Percentiles rank a stretch among this genome's conserved stretches.
phyloP scores from a whole-genome alignment of 2,329 filamentous ascomycete genomes.

The Colletotrichum lupini region DNA sequence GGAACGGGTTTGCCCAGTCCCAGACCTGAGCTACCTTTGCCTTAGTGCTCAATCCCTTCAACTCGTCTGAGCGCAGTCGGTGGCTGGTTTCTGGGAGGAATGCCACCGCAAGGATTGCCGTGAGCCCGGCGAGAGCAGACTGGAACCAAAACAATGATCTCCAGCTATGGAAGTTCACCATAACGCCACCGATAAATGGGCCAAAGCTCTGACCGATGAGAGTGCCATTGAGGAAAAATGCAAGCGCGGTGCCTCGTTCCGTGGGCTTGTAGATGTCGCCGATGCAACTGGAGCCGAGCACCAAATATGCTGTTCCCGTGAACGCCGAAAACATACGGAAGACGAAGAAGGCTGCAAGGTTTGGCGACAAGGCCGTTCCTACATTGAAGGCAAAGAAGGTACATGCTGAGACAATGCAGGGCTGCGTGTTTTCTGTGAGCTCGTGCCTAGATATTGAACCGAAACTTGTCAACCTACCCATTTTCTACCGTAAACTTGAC shows the following conservation, averaged over 20 bases:
- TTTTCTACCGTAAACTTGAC: slow-evolving; percentile 66
- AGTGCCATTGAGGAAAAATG: slow-evolving; percentile 74
- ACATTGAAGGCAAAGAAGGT: slow-evolving; percentile 73
- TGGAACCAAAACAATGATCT: slow-evolving; percentile 78
- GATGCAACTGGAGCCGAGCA: slow-evolving; percentile 73
- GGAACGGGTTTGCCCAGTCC: slow-evolving; percentile 72
- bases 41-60: slow-evolving; percentile 66
- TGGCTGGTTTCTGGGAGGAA: slow-evolving; percentile 77
- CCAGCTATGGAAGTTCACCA: slow-evolving; percentile 77
- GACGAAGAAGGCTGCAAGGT: slow-evolving; percentile 73
- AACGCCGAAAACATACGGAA: slow-evolving; percentile 78
- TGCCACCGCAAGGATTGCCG: slow-evolving; percentile 64
- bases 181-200: slow-evolving; percentile 75
- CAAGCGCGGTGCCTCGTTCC: slow-evolving; percentile 72
- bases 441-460: slow-evolving; percentile 31
- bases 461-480: slow-evolving; percentile 49
- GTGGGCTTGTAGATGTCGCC: slow-evolving; percentile 67
- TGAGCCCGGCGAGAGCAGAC: slow-evolving; percentile 68
- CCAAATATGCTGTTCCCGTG: slow-evolving; percentile 75
- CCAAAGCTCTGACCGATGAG: slow-evolving; percentile 74
- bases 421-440: not conserved
- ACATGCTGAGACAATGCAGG: slow-evolving; percentile 38
- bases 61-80: slow-evolving; percentile 68
- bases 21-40: slow-evolving; percentile 37
- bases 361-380: slow-evolving; percentile 74